Conservation (phyloP, 192 early-diverging fungal genomes). For the Entomortierella beljakovae region DNA sequence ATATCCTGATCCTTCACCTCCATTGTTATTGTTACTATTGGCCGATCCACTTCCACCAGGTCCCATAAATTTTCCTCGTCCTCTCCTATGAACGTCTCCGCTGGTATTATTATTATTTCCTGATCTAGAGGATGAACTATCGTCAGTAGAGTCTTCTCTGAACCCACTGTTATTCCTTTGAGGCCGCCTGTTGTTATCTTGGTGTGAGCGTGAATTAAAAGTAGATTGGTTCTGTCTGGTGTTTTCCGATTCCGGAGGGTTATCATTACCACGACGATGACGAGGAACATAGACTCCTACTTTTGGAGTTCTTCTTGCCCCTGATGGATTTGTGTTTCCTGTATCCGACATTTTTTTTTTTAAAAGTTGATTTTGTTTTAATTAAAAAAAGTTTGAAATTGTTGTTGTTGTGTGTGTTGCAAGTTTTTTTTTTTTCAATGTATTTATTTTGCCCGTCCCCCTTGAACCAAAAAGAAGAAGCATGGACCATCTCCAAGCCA, state of each 20-base stretch:
- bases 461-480: background rate
- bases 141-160: background rate
- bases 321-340: background rate
- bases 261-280: slow-evolving; percentile 28
- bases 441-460: too few relatives aligned
- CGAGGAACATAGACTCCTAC: slow-evolving; percentile 48
- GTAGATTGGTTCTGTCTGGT: slow-evolving; percentile 3
- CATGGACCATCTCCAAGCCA: slow-evolving; percentile 4
- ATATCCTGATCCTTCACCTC: background rate
- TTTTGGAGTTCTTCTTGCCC: slow-evolving; percentile 15
- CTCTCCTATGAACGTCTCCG: slow-evolving; percentile 29
- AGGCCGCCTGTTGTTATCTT: background rate
- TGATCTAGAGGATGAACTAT: slow-evolving; percentile 5
- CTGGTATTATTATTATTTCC: slow-evolving; percentile 12
- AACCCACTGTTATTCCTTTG: slow-evolving; percentile 6
- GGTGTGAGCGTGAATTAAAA: background rate
- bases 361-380: background rate
- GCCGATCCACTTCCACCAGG: slow-evolving; percentile 15
- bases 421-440: too few relatives aligned
- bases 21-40: background rate
- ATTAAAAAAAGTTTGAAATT: too few relatives aligned
- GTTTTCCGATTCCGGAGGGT: slow-evolving; percentile 5
- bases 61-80: slow-evolving; percentile 50
- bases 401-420: too few relatives aligned
- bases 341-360: slow-evolving; percentile 25